These are phyloP conservation scores for Xylariaceae sp. DNA, from an alignment of 2,329 filamentous ascomycete genomes.

Conservation along the genomic window DNA sequence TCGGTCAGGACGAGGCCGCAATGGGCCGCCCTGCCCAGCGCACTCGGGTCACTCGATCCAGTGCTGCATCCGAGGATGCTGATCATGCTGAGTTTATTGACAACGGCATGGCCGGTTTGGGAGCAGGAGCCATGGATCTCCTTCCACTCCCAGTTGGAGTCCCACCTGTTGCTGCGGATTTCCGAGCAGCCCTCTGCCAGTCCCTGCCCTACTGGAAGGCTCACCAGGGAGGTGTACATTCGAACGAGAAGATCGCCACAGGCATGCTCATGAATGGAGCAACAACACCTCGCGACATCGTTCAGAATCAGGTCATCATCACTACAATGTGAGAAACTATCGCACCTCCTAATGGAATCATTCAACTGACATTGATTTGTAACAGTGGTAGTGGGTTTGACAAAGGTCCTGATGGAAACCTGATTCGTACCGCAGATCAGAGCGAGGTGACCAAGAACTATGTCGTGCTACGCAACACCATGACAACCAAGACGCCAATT, in stretches of 20 bases:
- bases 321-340: constrained; percentile 49
- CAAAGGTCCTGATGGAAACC: constrained; percentile 37
- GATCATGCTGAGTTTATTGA: too few species aligned
- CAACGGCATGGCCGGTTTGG: too few species aligned
- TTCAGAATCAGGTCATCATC: constrained; percentile 58
- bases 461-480: constrained; percentile 40
- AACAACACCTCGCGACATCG: constrained; percentile 48
- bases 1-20: too few species aligned
- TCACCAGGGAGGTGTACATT: constrained; percentile 56
- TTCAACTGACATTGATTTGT: background rate
- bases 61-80: too few species aligned
- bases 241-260: constrained; percentile 40
- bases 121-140: too few species aligned
- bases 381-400: constrained; percentile 18
- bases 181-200: constrained; percentile 57
- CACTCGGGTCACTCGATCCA: too few species aligned
- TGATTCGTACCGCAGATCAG: constrained; percentile 41
- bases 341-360: too few species aligned
- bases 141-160: too few species aligned
- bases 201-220: constrained; percentile 57
- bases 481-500: constrained; percentile 22
- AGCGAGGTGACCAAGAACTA: constrained; percentile 36
- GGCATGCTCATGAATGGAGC: constrained; percentile 57
- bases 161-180: constrained; percentile 52
- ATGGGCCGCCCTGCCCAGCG: too few species aligned